Evolutionary conservation across 441 rosid species (phyloP), one percentile per base, ranked within the genome.

Genomic region (Populus tomentosa): DNA sequence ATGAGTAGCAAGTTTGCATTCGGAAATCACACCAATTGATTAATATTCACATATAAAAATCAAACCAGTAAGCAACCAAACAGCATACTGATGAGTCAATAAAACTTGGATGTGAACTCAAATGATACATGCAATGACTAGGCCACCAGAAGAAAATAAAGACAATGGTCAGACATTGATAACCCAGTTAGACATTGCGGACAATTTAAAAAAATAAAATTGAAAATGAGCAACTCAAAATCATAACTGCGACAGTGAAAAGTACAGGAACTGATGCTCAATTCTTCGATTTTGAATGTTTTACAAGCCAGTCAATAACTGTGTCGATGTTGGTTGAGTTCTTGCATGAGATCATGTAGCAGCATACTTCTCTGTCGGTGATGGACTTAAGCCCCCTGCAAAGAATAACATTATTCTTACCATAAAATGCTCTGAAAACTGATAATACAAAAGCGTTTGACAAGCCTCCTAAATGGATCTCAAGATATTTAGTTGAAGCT

Each of bases 311-410:
- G 77, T 95, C 98, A 2, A 95, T 89, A 40, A 94, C 98, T 0
- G 80, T 82, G 82, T 95, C 97, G 24, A 95, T 94, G 90, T 95
- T 92, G 77, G 94, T 71, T 0, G 97, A 92, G 80, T 92, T 93
- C 88, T 94, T 96, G 91, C 99, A 96, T 9, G 99, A 96, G 79
- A 96, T 91, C 99, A 96, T 88, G 72, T 89, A 96, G 89, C 98
- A 92, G 59, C 98, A 94, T 42, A 96, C 96, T 85, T 96, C 98
- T 87, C 98, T 86, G 35, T 92, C 97, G 26, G 83, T 75, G 61
- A 95, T 85, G 5, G 95, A 85, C 69, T 90, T 91, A 33, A 95
- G 93, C 74, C 93, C 97, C 86, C 99, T 95, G 85, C 71, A 75
- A 75, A 83, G 26, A 72, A 78, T 20, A 30, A 10, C 35, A 67